A percentile compares a stretch with the other conserved stretches of the same genome.
These are phyloP conservation scores for Penicillium crustosum DNA, from an alignment of 2,329 filamentous ascomycete species.

Conservation along the genomic window DNA sequence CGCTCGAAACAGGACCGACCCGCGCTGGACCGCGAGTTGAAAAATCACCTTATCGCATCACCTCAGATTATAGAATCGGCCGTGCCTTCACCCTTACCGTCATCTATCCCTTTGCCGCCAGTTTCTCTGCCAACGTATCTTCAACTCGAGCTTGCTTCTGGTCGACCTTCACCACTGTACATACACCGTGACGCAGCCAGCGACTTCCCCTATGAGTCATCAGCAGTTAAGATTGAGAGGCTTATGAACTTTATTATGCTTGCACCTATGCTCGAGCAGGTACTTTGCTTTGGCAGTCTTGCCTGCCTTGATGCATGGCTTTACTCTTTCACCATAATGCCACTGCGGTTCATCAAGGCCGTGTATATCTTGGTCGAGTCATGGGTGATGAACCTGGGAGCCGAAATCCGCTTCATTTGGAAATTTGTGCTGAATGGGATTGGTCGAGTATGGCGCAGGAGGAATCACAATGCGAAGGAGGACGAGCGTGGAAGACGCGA, in stretches of 20 bases:
- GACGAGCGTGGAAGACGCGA: conserved; percentile 15
- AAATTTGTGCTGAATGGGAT: conserved; percentile 78
- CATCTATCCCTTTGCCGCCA: conserved; percentile 60
- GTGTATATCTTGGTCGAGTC: conserved; percentile 73
- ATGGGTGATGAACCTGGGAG: conserved; percentile 70
- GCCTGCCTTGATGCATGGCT: conserved; percentile 96
- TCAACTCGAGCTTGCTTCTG: conserved; percentile 63
- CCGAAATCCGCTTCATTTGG: conserved; percentile 70
- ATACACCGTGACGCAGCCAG: conserved; percentile 58
- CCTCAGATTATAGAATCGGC: conserved; percentile 32
- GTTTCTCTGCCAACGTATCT: conserved; percentile 64
- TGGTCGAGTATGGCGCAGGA: conserved; percentile 72
- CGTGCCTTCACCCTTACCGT: conserved; percentile 50
- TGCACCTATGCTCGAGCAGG: conserved; percentile 77
- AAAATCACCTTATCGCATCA: conserved; percentile 27
- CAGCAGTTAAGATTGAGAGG: conserved; percentile 85
- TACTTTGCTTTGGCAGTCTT: conserved; percentile 81
- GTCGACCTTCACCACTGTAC: conserved; percentile 61
- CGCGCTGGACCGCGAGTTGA: conserved; percentile 36
- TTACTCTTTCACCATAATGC: conserved; percentile 93
- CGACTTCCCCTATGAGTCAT: conserved; percentile 84
- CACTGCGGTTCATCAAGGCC: conserved; percentile 81
- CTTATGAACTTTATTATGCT: conserved; percentile 84
- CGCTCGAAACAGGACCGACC: conserved; percentile 36
- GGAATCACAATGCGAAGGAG: conserved; percentile 32